Base-by-base conservation (phyloP, 768 basidiomycete species). In the Boletus rex-veris region DNA sequence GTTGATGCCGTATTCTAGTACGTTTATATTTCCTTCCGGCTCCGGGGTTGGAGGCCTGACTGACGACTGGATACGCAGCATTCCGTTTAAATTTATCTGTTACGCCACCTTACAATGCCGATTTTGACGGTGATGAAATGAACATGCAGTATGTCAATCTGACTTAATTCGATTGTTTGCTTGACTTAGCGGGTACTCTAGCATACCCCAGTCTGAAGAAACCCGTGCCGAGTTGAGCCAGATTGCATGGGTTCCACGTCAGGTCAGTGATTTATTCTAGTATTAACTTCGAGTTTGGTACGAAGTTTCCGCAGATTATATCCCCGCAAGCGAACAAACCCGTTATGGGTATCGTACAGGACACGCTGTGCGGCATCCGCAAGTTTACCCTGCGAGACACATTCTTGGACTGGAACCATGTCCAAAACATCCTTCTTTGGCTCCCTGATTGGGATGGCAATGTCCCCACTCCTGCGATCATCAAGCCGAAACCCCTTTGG, bases 121-220 rank as follows among this genome's bases (percentile, higher is more conserved):
- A 99, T 75, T 99, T 98, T 74, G 97, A 98, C 66, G 97, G 97
- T 61, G 97, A 98, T 66, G 97, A 99, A 71, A 99, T 98, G 97
- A 98, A 99, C 75, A 91, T 98, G 89, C 97, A 98, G 93, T 96
- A 81, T 45, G 91, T 86, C n/a, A 18, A 30, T 31, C 18, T 7
- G 35, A 16, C 21, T 44, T 28, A 5, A 28, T 50, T n/a, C 44
- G 7, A 39, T n/a, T 35, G 19, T 60, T 42, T 54, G 43, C 44
- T 50, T 52, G 26, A 58, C 52, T 41, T 16, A 54, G 45, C 9
- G 50, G 18, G n/a, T 54, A 31, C 55, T 47, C 35, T 63, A 97
- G 93, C 70, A 86, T 99, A 37, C 97, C 97, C 24, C 97, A 99
- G 69, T 94, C 91, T 53, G 97, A 98, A 72, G 97, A 99, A 71